Evolutionary conservation across 306 rosid species (phyloP), one percentile per base, ranked within the genome.

Genomic region (Gastrolobium bilobum): DNA sequence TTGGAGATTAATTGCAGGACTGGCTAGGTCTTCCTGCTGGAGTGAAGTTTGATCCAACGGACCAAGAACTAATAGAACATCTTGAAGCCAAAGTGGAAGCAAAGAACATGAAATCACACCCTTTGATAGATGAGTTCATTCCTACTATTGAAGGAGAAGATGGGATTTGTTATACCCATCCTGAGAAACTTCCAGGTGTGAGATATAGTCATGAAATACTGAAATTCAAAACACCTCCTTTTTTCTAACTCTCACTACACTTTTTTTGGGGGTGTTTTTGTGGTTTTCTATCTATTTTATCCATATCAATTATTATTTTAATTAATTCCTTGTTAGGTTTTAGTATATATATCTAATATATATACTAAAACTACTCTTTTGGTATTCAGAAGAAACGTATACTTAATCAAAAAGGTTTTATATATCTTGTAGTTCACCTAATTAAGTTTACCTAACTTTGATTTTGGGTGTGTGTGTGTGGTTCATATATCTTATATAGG

Each of bases 141-240:
- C 94, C 97, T 47, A 92, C 97, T 1, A 92, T 92, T 67, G 90
- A 92, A 88, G 97, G 97, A 71, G 97, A 92, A 78, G 97, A 92
- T 84, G 97, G 97, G n/a, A 92, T 92, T 85, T 92, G 97, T 79
- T 92, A 92, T 60, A 92, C 97, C 79, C 97, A 92, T 90, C 97
- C 97, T 30, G 97, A 92, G 63, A 92, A 92, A 90, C 94, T 92
- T 72, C 97, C 97, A 79, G 97, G 97, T 88, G 26, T 20, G 26
- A 20, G 26, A 20, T 20, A 20, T 20, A 20, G 26, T 20, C 26
- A 20, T 20, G 26, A 20, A 20, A 20, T 20, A 20, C 26, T 20
- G 0, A 20, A 20, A 20, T 20, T 20, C 26, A 20, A 20, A 20
- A 0, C 26, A 20, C 26, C 26, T 20, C 26, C 26, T 20, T 20